Evolutionary conservation across 352 stramenopile species (phyloP), one percentile per base, ranked within the genome.

Genomic region (Globisporangium uncinulatum): DNA sequence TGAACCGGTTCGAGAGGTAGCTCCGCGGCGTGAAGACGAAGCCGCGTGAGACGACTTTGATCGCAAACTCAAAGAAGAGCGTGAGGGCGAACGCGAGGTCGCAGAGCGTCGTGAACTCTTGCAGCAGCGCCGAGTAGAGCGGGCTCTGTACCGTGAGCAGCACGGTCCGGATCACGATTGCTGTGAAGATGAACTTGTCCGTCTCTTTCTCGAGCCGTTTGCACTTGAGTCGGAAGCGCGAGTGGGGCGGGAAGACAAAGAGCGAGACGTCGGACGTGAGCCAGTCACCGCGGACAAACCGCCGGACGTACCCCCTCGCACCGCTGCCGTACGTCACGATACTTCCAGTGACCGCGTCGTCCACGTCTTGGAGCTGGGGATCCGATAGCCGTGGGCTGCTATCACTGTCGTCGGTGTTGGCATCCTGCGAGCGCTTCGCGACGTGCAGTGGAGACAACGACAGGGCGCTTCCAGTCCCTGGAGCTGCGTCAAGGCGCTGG

Each of bases 101-200:
- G 7, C 76, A 83, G 17, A 92, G 64, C 31, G 69, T 81, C 9
- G 80, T 94, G 56, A 94, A 78, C 64, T 94, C 79, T 63, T 92
- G 82, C 50, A 94, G 87, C 24, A 89, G 49, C 13, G 76, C 74
- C 5, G 79, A 89, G 56, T 94, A 94, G 6, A 91, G 59, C 8
- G 84, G 84, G 48, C 76, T 89, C 24, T 94, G 81, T 0, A 94
- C 59, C 10, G 80, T 89, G 24, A 92, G 63, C 48, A 94, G 55
- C 9, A 89, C 59, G 0, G 82, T 92, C 20, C 84, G 82, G 9
- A 91, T 79, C 45, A 92, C 79, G 39, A 94, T 94, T 0, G 69
- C 83, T 0, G 74, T 70, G 48, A 90, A 94, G 49, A 94, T 92
- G 37, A 90, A 94, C 57, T 87, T 90, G 51, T 94, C 84, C 0